Base-by-base conservation (phyloP, 352 stramenopile species). In the Globisporangium ultimum region DNA sequence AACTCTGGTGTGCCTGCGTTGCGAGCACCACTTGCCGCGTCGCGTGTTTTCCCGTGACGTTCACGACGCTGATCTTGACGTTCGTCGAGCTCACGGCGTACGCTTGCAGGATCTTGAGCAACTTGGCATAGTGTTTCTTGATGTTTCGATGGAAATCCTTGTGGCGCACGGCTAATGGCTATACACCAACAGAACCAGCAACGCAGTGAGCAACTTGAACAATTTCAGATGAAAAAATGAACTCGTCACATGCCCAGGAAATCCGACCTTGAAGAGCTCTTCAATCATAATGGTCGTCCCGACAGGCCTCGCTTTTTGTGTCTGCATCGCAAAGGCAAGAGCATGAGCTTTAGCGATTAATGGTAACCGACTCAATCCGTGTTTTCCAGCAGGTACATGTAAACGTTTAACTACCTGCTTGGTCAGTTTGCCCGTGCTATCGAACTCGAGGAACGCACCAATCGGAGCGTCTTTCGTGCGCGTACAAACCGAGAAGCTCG, bases 251-350 rank as follows among this genome's bases (percentile, higher is more conserved):
- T n/a, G n/a, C n/a, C n/a, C n/a, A n/a, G n/a, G n/a, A n/a, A n/a
- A n/a, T n/a, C n/a, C n/a, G n/a, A 83, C 76, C 72, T 87, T 85
- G 76, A 99, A 99, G 9, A 99, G 80, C 48, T 95, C 84, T 48
- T 87, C 68, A 1, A 98, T 85, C n/a, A 78, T 76, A 6, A 99
- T 82, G 0, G 96, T 99, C 3, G 97, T 99, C 3, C 97, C 97
- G 11, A 96, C 74, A 17, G 77, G 77, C 28, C 92, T 64, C 2
- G 84, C 78, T 58, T 87, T 84, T 58, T 71, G 78, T 0, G 64
- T 75, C 72, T 80, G 42, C 15, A 21, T 12, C 9, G 24, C 22
- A 48, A 6, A 6, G 13, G 5, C 13, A 28, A n/a, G 4, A 49
- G 24, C 34, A 36, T 61, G 11, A 20, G 53, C 5, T n/a, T 51